Evolutionary conservation across 352 stramenopile genomes (phyloP), one percentile per base, ranked within the genome.

Genomic region (Phytophthora sojae): DNA sequence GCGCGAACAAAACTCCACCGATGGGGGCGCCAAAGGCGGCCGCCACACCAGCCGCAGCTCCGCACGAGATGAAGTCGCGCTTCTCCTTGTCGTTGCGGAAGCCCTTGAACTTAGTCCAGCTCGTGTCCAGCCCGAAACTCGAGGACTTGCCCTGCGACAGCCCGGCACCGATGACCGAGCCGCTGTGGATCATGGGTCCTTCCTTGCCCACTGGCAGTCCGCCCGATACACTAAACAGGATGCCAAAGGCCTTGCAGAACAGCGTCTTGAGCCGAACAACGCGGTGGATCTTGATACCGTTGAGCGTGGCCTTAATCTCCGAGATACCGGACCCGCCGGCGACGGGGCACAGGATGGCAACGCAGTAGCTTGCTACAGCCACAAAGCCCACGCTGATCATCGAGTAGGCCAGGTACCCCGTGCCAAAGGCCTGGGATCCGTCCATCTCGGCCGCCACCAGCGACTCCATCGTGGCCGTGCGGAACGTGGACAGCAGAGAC

Each of bases 291-390:
- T 99, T 98, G 69, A 99, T 98, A 21, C 98, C 98, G 78, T 99
- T 99, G 12, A 99, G 81, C 21, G 97, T 99, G 35, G 95, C 96
- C 75, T 99, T 99, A 67, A 99, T 98, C 80, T 99, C 98, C 0
- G 92, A 89, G 73, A 99, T 99, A 47, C 97, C 97, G 6, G 96
- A 99, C 9, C 98, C 98, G 44, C 84, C 94, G 2, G 94, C 94
- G 19, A 99, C 91, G 1, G 97, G 98, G 76, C 99, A 98, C 9
- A 98, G 70, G 63, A 95, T 98, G 42, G 98, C 94, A 19, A 99
- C 98, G 29, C 96, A 85, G 54, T 91, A 91, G 29, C 86, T 89
- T 0, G 96, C 93, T 30, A 99, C 86, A 1, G 87, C 75, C 23
- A 98, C 98, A 71, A 99, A 99, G 6, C 78, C 64, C 6, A 98